phyloP scores from a whole-genome alignment of 495 filamentous ascomycete genomes.

The Apodospora peruviana region DNA sequence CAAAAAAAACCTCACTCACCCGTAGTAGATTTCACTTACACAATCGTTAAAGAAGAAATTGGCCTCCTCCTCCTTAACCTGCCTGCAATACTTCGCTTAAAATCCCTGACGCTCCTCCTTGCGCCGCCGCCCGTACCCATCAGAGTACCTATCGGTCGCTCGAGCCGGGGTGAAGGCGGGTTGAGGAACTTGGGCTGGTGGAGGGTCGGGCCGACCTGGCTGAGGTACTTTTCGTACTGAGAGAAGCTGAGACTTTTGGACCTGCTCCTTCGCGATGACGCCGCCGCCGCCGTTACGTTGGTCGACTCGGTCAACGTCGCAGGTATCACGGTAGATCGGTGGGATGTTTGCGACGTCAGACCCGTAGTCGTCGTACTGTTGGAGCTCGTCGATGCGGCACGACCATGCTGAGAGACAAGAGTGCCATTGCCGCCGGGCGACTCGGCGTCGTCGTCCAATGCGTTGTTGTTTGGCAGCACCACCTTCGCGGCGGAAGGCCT shows the following conservation, averaged over 20 bases:
- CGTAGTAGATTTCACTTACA: no score
- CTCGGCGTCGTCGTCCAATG: constrained; percentile 26
- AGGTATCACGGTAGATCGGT: constrained; percentile 12
- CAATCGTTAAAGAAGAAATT: constrained; percentile 18
- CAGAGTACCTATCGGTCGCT: constrained; percentile 22
- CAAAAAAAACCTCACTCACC: no score
- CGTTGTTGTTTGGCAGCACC: no score
- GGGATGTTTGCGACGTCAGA: constrained; percentile 13
- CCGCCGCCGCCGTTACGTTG: no score
- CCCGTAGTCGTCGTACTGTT: constrained; percentile 6
- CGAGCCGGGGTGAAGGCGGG: constrained; percentile 12
- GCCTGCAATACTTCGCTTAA: constrained; percentile 36
- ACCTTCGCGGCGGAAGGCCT: constrained; percentile 6
- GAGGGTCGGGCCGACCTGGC: constrained; percentile 32
- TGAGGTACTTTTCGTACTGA: constrained; percentile 48
- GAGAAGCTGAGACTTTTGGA: constrained; percentile 42
- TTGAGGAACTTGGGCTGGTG: constrained; percentile 31
- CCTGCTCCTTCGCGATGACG: constrained; percentile 27
- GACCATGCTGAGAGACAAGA: constrained; percentile 13
- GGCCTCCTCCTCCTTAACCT: constrained; percentile 30
- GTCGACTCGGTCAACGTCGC: constrained; percentile 16
- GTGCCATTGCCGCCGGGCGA: no score
- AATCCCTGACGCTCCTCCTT: constrained; percentile 34
- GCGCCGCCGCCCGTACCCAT: constrained; percentile 29
- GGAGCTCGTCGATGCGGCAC: constrained; percentile 18